phyloP scores from a whole-genome alignment of 2,329 filamentous ascomycete genomes.

The Alternaria brassicae region DNA sequence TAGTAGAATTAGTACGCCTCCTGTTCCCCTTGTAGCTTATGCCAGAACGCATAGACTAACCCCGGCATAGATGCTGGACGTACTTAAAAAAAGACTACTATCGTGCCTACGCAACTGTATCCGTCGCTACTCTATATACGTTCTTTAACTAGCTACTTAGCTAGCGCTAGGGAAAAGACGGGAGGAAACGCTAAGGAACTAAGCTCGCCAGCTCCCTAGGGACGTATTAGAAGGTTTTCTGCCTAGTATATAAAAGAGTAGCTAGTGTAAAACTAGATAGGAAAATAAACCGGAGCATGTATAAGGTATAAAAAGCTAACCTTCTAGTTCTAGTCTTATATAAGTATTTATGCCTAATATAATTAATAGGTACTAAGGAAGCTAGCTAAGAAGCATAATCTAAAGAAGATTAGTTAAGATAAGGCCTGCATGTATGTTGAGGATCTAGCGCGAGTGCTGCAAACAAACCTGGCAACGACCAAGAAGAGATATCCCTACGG shows the following conservation, averaged over 20 bases:
- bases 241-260: constrained; percentile 24
- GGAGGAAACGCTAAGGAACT: constrained; percentile 20
- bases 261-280: not conserved
- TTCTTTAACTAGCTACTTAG: constrained; percentile 28
- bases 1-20: constrained; percentile 28
- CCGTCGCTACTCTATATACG: constrained; percentile 15
- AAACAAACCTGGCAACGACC: not conserved
- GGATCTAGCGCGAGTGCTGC: not conserved
- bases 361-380: constrained; percentile 21
- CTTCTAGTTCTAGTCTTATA: not conserved
- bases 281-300: not conserved
- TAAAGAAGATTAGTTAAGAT: constrained; percentile 21
- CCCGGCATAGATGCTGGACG: constrained; percentile 13
- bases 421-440: constrained; percentile 19
- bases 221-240: constrained; percentile 27
- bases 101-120: constrained; percentile 14
- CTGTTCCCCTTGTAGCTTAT: constrained; percentile 6
- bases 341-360: constrained; percentile 13
- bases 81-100: constrained; percentile 16
- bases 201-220: constrained; percentile 21
- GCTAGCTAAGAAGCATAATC: constrained; percentile 23
- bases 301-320: constrained; percentile 12
- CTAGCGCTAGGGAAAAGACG: constrained; percentile 11
- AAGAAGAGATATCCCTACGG: not conserved
- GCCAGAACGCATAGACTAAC: constrained; percentile 15